Evolutionary conservation across 2,329 filamentous ascomycete genomes (phyloP), one percentile per base, ranked within the genome.

Genomic region (Diaporthe citri): DNA sequence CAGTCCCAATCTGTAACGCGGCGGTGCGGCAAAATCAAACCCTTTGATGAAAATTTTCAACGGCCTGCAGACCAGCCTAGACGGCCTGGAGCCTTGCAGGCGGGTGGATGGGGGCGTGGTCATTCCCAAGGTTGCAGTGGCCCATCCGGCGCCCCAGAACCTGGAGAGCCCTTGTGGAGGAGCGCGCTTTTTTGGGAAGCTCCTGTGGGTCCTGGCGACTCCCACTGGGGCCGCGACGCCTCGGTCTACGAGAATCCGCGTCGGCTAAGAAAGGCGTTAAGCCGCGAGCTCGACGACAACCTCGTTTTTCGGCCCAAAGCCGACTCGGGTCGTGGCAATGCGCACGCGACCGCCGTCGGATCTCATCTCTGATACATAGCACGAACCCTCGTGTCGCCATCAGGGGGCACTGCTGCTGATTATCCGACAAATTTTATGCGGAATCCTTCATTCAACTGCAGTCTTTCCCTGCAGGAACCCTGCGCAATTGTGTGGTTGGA

Each of bases 231-330:
- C 34, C 66, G 43, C 48, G 51, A 28, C 55, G 15, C 43, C 75
- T 77, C 75, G 75, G 75, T 77, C 66, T 62, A 76, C 75, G 75
- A 77, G 72, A 59, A n/a, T 77, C 75, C 64, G 74, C 31, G 66
- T 75, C 77, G 77, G 77, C 74, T 67, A 60, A 75, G 56, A 77
- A 74, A 78, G 77, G 77, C 75, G 76, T 76, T 77, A 77, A 74
- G 75, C 43, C 39, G 46, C 51, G 28, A 22, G 13, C 55, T 72
- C 71, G 70, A 72, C 71, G 71, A 55, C 57, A 9, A 64, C 57
- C 57, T 76, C 74, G 72, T 57, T 70, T 64, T 62, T 71, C 76
- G 73, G 66, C 59, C 76, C 73, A 57, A 72, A 20, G 15, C 71
- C 76, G 60, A 52, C 72, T 67, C 72, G 75, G 74, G 60, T 71